phyloP scores from a whole-genome alignment of 306 rosid species.

The Cyamopsis tetragonoloba region DNA sequence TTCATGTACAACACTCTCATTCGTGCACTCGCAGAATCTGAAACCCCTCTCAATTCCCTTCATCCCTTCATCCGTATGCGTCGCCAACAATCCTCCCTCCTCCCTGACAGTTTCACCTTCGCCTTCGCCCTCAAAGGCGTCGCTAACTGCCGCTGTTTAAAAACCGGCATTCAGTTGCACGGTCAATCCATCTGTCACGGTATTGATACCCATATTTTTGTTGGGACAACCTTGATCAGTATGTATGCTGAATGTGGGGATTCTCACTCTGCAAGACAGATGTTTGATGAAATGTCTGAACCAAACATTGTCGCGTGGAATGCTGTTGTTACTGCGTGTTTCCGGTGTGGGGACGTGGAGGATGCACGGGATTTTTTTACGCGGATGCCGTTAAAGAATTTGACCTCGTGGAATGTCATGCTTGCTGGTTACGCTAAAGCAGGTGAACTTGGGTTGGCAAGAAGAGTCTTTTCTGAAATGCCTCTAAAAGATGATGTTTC shows the following conservation, averaged over 20 bases:
- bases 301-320: slow-evolving; percentile 90
- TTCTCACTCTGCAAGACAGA: slow-evolving; percentile 34
- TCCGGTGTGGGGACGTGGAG: slow-evolving; percentile 55
- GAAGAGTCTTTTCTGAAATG: slow-evolving; percentile 53
- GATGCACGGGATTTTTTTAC: slow-evolving; percentile 41
- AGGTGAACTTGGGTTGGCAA: slow-evolving; percentile 65
- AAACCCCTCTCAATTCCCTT: slow-evolving; percentile 44
- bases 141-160: slow-evolving; percentile 42
- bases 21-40: slow-evolving; percentile 58
- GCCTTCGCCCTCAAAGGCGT: slow-evolving; percentile 67
- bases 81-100: slow-evolving; percentile 24
- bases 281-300: slow-evolving; percentile 68
- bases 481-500: slow-evolving; percentile 63
- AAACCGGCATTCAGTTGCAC: slow-evolving; percentile 59
- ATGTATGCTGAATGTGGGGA: slow-evolving; percentile 67
- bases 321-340: slow-evolving; percentile 57
- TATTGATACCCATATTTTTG: slow-evolving; percentile 53
- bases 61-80: slow-evolving; percentile 53
- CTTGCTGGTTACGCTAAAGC: slow-evolving; percentile 70
- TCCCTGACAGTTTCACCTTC: slow-evolving; percentile 73
- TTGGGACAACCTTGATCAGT: slow-evolving; percentile 66
- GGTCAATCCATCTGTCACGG: slow-evolving; percentile 47
- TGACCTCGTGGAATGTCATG: slow-evolving; percentile 76
- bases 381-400: slow-evolving; percentile 57
- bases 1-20: slow-evolving; percentile 87